Evolutionary conservation across 1,139 yeast genomes (phyloP).

Genomic region (Tardiomyces depauwii): DNA sequence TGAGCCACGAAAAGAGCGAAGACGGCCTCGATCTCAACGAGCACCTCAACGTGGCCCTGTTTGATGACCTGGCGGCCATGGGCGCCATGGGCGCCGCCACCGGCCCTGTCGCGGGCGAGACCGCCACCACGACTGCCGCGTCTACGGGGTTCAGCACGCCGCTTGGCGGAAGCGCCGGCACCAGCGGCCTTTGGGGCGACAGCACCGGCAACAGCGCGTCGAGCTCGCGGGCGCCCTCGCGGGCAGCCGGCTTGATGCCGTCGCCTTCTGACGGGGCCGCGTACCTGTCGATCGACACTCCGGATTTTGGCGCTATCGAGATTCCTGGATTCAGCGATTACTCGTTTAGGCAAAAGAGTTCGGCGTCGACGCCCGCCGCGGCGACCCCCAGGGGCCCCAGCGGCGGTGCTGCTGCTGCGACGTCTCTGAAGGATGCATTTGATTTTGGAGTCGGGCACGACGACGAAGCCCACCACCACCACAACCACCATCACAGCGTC

Average conservation of each 20-base stretch:
- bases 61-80: background rate
- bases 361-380: background rate
- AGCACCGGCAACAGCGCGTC: no score
- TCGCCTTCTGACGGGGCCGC: background rate
- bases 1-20: background rate
- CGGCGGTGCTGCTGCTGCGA: slow-evolving; percentile 8
- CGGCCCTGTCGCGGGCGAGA: no score
- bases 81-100: no score
- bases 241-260: background rate
- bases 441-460: slow-evolving; percentile 1
- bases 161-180: no score
- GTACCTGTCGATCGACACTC: background rate
- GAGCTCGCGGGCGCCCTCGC: background rate
- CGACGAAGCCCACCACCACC: background rate
- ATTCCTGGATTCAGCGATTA: background rate
- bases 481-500: background rate
- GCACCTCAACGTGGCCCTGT: background rate
- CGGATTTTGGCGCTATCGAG: background rate
- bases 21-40: background rate
- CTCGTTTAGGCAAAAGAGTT: background rate
- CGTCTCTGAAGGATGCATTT: background rate
- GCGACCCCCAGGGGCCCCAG: background rate
- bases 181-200: no score
- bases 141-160: no score
- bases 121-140: no score